Evolutionary conservation across 805 yeast genomes (phyloP).

Genomic region (Ogataea zsoltii): DNA sequence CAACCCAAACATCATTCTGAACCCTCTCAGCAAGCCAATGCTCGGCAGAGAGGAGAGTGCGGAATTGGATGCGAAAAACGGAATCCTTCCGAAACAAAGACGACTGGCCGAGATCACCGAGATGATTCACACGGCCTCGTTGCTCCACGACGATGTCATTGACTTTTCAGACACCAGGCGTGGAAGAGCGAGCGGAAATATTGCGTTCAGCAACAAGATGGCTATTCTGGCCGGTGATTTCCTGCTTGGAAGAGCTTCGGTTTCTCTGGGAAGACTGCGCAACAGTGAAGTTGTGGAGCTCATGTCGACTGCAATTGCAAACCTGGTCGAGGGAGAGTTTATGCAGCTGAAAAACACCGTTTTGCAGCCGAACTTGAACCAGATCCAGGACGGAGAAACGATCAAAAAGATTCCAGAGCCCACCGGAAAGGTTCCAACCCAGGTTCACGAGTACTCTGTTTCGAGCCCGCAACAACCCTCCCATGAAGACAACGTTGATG

Average conservation of each 20-base stretch:
- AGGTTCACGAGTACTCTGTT: constrained; percentile 59
- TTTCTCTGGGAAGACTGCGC: constrained; percentile 86
- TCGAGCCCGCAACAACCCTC: constrained; percentile 34
- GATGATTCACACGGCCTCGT: constrained; percentile 96
- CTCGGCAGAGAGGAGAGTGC: constrained; percentile 58
- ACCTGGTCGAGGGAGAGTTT: constrained; percentile 96
- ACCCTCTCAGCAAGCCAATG: constrained; percentile 83
- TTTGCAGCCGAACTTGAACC: constrained; percentile 47
- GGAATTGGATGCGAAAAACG: constrained; percentile 56
- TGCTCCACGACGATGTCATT: constrained; percentile 95
- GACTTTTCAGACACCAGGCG: constrained; percentile 87
- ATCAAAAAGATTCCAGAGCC: constrained; percentile 50
- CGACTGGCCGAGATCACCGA: constrained; percentile 96
- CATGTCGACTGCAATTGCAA: constrained; percentile 93
- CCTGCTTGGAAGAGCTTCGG: constrained; percentile 92
- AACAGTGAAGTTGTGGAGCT: constrained; percentile 98
- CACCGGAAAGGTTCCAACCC: constrained; percentile 63
- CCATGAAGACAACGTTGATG: constrained; percentile 67
- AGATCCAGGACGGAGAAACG: constrained; percentile 47
- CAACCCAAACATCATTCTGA: constrained; percentile 77
- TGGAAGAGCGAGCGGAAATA: constrained; percentile 87
- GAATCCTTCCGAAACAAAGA: constrained; percentile 91
- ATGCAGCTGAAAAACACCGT: constrained; percentile 97
- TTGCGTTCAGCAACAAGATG: constrained; percentile 95
- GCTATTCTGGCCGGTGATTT: constrained; percentile 97